phyloP scores from a whole-genome alignment of 495 filamentous ascomycete species.

The Talaromyces nanjingensis region DNA sequence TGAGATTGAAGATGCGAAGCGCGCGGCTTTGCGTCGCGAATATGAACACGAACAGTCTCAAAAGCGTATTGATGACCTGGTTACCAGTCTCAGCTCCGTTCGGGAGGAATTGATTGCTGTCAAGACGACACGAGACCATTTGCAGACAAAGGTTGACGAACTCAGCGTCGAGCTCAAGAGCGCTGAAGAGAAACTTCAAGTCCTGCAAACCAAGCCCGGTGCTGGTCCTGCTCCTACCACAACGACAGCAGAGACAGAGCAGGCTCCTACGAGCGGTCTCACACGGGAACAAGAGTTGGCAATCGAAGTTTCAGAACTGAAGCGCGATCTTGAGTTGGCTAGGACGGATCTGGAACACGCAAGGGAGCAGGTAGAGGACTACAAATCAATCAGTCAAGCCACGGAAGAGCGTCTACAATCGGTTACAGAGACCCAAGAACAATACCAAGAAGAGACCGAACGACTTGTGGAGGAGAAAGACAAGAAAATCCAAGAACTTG shows the following conservation, averaged over 20 bases:
- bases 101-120: slow-evolving; percentile 77
- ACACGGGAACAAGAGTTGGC: slow-evolving; percentile 78
- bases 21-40: slow-evolving; percentile 71
- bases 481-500: slow-evolving; percentile 64
- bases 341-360: slow-evolving; percentile 71
- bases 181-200: slow-evolving; percentile 76
- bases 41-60: slow-evolving; percentile 80
- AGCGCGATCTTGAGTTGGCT: slow-evolving; percentile 69
- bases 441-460: slow-evolving; percentile 81
- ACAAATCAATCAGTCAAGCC: slow-evolving; percentile 78
- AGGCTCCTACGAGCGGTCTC: slow-evolving; percentile 41
- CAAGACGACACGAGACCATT: slow-evolving; percentile 80
- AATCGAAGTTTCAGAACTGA: slow-evolving; percentile 75
- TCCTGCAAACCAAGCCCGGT: slow-evolving; percentile 67
- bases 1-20: slow-evolving; percentile 76
- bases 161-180: slow-evolving; percentile 78
- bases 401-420: slow-evolving; percentile 84
- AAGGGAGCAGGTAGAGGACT: slow-evolving; percentile 74
- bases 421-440: slow-evolving; percentile 72
- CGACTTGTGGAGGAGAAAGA: slow-evolving; percentile 64
- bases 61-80: slow-evolving; percentile 83
- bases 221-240: slow-evolving; percentile 26
- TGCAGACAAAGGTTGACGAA: slow-evolving; percentile 82
- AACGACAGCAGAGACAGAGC: slow-evolving; percentile 27
- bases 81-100: slow-evolving; percentile 63